Percentiles rank a stretch among this genome's conserved stretches.
Conservation (phyloP, 2,329 filamentous ascomycete species). For the Penicillium verrucosum region DNA sequence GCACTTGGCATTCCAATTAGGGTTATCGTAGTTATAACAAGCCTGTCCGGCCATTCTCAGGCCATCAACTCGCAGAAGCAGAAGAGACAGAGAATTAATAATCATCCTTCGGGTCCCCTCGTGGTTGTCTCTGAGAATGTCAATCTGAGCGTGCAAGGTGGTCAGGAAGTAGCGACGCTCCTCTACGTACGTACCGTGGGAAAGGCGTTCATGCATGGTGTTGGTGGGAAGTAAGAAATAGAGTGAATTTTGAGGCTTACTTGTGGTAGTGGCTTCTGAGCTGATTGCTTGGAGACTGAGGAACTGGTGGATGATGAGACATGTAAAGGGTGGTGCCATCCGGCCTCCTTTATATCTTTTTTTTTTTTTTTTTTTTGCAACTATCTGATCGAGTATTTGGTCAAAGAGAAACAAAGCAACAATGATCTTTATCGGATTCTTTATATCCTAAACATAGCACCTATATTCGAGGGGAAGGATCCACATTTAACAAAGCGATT, state of each 20-base stretch:
- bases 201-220: neutral
- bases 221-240: neutral
- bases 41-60: slow-evolving; percentile 3
- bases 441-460: neutral
- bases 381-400: neutral
- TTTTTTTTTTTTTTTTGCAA: neutral
- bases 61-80: neutral
- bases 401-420: neutral
- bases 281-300: neutral
- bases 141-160: slow-evolving; percentile 3
- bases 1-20: neutral
- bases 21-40: neutral
- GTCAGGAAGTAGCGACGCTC: neutral
- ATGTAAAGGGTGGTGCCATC: neutral
- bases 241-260: neutral
- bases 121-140: neutral
- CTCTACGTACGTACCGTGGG: neutral
- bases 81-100: neutral
- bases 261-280: no score
- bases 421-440: neutral
- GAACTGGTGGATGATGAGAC: neutral
- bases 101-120: neutral
- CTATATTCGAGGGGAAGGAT: neutral
- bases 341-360: neutral
- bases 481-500: neutral